A percentile compares a stretch with the other conserved stretches of the same genome.
Evolutionary conservation across 495 filamentous ascomycete genomes (phyloP).

Genomic region (Xylaria cubensis): DNA sequence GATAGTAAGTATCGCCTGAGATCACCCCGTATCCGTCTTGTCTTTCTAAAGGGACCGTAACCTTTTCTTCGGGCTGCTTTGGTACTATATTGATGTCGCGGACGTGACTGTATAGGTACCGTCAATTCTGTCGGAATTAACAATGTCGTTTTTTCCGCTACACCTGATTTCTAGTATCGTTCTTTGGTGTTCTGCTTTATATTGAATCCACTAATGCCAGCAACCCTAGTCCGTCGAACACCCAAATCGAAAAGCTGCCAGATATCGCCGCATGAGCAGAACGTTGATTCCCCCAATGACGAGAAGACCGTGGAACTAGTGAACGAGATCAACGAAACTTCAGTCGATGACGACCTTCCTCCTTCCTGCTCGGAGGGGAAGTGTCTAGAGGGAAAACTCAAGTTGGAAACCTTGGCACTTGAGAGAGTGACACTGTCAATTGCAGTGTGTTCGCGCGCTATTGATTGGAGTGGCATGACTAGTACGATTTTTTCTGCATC

Average conservation of each 20-base stretch:
- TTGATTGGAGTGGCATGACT: slow-evolving; percentile 83
- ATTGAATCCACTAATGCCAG: slow-evolving; percentile 6
- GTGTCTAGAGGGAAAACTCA: slow-evolving; percentile 61
- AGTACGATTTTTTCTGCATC: slow-evolving; percentile 36
- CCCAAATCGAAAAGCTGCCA: slow-evolving; percentile 21
- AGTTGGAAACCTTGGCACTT: slow-evolving; percentile 77
- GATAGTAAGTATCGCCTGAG: slow-evolving; percentile 52
- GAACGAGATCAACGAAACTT: background rate
- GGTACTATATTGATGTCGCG: background rate
- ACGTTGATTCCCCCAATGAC: background rate
- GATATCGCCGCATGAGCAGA: slow-evolving; percentile 2
- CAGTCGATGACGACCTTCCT: background rate
- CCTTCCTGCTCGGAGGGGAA: slow-evolving; percentile 23
- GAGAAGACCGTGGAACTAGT: background rate
- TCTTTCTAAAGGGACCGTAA: background rate
- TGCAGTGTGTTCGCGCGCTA: slow-evolving; percentile 67
- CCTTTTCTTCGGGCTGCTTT: background rate
- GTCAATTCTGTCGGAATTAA: too few relatives aligned
- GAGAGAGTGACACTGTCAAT: slow-evolving; percentile 81
- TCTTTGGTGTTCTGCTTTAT: background rate
- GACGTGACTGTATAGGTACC: too few relatives aligned
- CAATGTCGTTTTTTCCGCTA: too few relatives aligned
- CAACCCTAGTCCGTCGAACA: slow-evolving; percentile 28
- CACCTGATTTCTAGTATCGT: background rate
- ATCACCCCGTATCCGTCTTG: background rate